Evolutionary conservation across 371 early-diverging fungal genomes (phyloP), one percentile per base, ranked within the genome.

Genomic region (Mucor sp.): DNA sequence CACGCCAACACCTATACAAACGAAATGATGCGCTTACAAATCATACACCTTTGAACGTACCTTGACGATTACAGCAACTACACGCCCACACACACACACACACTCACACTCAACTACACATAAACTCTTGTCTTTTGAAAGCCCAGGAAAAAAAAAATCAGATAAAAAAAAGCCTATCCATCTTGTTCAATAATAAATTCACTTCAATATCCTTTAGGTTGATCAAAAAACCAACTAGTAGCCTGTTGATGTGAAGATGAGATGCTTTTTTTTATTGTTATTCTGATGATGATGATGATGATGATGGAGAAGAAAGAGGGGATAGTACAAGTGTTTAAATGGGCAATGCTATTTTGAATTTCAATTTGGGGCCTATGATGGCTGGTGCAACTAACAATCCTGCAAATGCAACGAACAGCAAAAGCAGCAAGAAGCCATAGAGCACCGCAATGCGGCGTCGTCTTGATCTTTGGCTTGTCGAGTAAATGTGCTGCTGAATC

Each of bases 401-500:
- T 41, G 63, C 28, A 37, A 70, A 67, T n/a, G 58, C 1, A 25
- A 74, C 19, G 33, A 70, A 70, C 6, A 74, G 28, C 9, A 58
- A 12, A 4, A 63, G 47, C 33, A 93, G 88, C 63, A 93, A 66
- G 12, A 86, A 62, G 4, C 92, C 91, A 63, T 90, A 94, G 6
- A 75, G 35, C 60, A 90, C 82, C 2, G 86, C 84, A 35, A 85
- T 85, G 12, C 83, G 80, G 21, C 85, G 74, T 39, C 93, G 78
- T 63, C 81, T 81, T 21, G 80, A 76, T 56, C 87, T 75, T 71
- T 90, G 81, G 63, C 83, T 86, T 58, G 83, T 75, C 44, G 93
- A 87, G 69, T 85, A 91, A 57, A 94, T 90, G 12, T 91, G 91
- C 33, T 85, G 77, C n/a, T 88, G 84, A 68, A 91, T 87, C 77